Conservation (phyloP, 1,284 basidiomycete genomes). For the Pascua guehoae region DNA sequence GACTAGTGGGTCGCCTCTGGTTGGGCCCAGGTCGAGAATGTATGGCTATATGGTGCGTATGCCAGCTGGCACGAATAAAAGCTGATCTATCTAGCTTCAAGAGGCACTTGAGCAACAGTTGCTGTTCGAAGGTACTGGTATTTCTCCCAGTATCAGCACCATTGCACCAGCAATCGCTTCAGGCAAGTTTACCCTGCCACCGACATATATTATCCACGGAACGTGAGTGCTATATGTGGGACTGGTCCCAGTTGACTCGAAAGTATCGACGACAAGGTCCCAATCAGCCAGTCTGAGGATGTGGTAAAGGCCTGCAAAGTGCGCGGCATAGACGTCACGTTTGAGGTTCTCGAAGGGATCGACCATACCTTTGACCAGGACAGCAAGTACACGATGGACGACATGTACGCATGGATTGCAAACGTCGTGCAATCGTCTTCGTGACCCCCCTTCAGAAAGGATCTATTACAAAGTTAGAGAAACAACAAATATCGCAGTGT, state of each 20-base stretch:
- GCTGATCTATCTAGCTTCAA: no score
- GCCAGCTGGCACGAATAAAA: no score
- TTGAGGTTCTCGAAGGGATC: slow-evolving; percentile 3
- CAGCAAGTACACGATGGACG: not conserved
- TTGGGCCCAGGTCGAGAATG: no score
- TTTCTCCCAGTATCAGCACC: not conserved
- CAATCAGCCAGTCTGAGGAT: slow-evolving; percentile 9
- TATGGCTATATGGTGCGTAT: no score
- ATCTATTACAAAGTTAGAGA: no score
- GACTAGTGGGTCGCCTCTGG: no score
- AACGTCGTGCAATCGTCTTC: not conserved
- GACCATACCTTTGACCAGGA: slow-evolving; percentile 9
- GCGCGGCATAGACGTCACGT: slow-evolving; percentile 1
- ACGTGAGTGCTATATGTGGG: slow-evolving; percentile 1
- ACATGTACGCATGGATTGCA: not conserved
- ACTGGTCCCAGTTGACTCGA: not conserved
- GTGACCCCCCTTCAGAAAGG: no score
- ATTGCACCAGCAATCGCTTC: slow-evolving; percentile 5
- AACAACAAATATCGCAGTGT: no score
- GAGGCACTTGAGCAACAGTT: no score
- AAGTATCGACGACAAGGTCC: slow-evolving; percentile 15
- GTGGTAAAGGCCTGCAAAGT: slow-evolving; percentile 4
- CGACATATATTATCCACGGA: slow-evolving; percentile 11
- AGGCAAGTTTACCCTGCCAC: slow-evolving; percentile 6
- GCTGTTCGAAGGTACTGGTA: no score